These are phyloP conservation scores for Purshia tridentata DNA, from an alignment of 306 rosid species.

Conservation along the genomic window DNA sequence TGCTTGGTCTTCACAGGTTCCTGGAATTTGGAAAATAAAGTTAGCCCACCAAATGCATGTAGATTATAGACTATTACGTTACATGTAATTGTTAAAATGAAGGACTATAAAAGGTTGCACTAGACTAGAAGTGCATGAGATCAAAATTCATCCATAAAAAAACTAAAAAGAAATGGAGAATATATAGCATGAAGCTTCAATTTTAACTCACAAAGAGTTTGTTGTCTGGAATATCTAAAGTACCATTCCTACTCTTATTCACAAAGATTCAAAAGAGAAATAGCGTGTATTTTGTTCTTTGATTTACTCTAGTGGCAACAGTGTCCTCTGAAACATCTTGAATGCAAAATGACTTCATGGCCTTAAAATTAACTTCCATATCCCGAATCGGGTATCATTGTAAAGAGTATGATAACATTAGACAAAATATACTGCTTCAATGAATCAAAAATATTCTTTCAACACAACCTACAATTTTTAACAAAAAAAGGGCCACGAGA, in stretches of 20 bases:
- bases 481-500: neutral
- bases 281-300: neutral
- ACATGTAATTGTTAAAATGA: neutral
- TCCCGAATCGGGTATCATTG: neutral
- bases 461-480: neutral
- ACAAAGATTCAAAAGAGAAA: neutral
- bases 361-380: neutral
- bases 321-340: neutral
- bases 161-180: neutral
- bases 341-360: neutral
- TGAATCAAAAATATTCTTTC: neutral
- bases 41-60: neutral
- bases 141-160: neutral
- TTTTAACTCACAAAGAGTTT: conserved; percentile 2
- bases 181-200: conserved; percentile 5
- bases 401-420: neutral
- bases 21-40: conserved; percentile 37
- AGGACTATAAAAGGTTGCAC: neutral
- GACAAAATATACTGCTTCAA: neutral
- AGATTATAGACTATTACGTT: neutral
- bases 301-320: neutral
- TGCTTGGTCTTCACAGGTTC: conserved; percentile 94
- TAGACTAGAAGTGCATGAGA: neutral
- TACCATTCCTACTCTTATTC: conserved; percentile 2
- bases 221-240: conserved; percentile 9